Evolutionary conservation across 1,284 basidiomycete genomes (phyloP).

Genomic region (Ceratobasidium papillatum): DNA sequence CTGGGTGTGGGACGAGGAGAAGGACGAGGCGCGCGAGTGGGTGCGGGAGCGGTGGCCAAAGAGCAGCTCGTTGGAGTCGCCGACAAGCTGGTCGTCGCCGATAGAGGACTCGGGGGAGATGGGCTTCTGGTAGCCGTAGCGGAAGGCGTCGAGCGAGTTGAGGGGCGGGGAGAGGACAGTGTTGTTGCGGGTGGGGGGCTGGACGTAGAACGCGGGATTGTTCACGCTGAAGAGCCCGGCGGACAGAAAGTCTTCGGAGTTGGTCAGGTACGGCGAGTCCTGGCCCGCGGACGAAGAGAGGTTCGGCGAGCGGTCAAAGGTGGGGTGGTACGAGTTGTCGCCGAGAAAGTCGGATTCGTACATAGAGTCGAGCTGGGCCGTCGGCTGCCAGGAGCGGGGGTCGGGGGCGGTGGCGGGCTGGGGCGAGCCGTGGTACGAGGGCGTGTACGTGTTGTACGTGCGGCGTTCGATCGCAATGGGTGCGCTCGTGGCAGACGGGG

Average conservation of each 20-base stretch:
- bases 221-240: constrained; percentile 14
- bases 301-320: constrained; percentile 25
- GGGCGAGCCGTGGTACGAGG: constrained; percentile 17
- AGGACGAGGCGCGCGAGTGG: constrained; percentile 34
- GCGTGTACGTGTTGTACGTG: background rate
- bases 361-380: constrained; percentile 32
- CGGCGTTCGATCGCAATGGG: constrained; percentile 38
- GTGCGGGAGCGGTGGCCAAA: constrained; percentile 27
- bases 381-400: constrained; percentile 17
- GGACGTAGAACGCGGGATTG: constrained; percentile 30
- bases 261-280: constrained; percentile 18
- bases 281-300: constrained; percentile 20
- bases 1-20: constrained; percentile 42
- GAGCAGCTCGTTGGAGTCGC: constrained; percentile 6
- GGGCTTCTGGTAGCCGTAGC: constrained; percentile 26
- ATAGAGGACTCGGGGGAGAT: constrained; percentile 28
- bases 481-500: constrained; percentile 32
- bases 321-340: constrained; percentile 29
- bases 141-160: constrained; percentile 26
- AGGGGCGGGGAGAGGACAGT: constrained; percentile 36
- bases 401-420: background rate
- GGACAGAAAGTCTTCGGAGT: constrained; percentile 23
- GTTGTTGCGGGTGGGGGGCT: constrained; percentile 33
- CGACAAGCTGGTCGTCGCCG: constrained; percentile 21
- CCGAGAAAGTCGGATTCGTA: constrained; percentile 39